Evolutionary conservation across 164 flowering plant genomes (phyloP).

Genomic region (Taxillus chinensis): DNA sequence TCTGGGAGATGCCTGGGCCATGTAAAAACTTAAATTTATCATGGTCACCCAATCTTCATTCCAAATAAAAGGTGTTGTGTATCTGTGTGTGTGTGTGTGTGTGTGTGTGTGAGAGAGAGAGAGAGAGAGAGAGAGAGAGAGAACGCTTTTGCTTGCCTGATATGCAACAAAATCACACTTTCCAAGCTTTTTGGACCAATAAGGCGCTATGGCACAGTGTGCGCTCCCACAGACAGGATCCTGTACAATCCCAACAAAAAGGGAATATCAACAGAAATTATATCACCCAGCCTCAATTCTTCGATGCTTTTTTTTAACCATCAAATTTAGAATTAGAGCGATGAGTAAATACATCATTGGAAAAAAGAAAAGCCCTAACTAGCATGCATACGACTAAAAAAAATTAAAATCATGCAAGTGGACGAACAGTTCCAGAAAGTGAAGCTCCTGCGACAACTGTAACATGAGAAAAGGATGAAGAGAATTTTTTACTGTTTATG

Average conservation of each 20-base stretch:
- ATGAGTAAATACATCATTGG: no score
- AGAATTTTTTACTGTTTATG: no score
- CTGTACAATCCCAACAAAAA: conserved; percentile 23
- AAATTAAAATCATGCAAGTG: no score
- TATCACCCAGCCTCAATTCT: no score
- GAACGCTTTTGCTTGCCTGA: conserved; percentile 20
- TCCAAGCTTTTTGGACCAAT: conserved; percentile 69
- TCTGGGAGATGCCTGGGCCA: conserved; percentile 66
- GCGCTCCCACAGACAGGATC: conserved; percentile 87
- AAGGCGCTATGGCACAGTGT: conserved; percentile 64
- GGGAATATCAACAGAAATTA: no score
- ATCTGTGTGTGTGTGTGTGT: neutral
- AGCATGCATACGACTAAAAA: no score
- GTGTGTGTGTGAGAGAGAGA: neutral
- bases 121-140: conserved; percentile 8
- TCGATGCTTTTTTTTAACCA: no score
- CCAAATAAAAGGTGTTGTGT: neutral
- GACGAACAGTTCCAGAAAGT: no score
- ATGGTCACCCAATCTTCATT: neutral
- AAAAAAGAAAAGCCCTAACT: no score
- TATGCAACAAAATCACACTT: conserved; percentile 55
- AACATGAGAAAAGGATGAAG: no score
- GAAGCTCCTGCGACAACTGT: no score
- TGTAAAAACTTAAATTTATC: neutral
- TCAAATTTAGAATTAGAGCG: no score